A percentile compares a stretch with the other conserved stretches of the same genome.
phyloP scores from a whole-genome alignment of 306 rosid genomes.

The Erythrophleum fordii region DNA sequence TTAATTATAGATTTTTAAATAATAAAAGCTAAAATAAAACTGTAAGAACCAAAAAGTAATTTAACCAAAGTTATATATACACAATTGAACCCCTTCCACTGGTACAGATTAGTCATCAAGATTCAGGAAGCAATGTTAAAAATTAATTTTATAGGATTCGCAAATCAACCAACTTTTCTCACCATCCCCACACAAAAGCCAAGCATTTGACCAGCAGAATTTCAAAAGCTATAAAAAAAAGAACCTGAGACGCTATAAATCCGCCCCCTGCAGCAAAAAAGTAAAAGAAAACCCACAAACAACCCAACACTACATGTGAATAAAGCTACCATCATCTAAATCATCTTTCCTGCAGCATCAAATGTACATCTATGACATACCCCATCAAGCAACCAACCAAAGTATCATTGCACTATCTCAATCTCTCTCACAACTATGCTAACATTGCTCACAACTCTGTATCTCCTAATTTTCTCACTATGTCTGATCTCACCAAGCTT shows the following conservation, averaged over 20 bases:
- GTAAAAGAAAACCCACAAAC: slow-evolving; percentile 52
- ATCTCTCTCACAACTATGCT: slow-evolving; percentile 52
- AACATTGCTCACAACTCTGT: slow-evolving; percentile 41
- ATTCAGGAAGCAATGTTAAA: background rate
- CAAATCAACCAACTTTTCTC: slow-evolving; percentile 38
- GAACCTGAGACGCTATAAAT: slow-evolving; percentile 18
- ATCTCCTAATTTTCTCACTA: slow-evolving; percentile 41
- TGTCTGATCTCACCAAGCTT: slow-evolving; percentile 25
- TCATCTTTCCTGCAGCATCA: slow-evolving; percentile 29
- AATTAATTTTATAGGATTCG: background rate
- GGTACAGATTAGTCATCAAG: too few species aligned
- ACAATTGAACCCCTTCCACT: too few species aligned
- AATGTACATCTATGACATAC: slow-evolving; percentile 13
- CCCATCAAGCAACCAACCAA: slow-evolving; percentile 44
- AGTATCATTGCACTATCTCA: slow-evolving; percentile 36
- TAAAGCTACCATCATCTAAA: slow-evolving; percentile 50
- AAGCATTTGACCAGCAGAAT: slow-evolving; percentile 36
- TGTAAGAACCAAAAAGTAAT: too few species aligned
- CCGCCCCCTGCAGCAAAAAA: slow-evolving; percentile 33
- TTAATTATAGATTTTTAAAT: too few species aligned
- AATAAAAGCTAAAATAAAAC: too few species aligned
- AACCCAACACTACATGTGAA: slow-evolving; percentile 57
- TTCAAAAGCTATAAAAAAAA: slow-evolving; percentile 43
- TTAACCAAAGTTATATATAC: too few species aligned
- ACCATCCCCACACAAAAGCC: slow-evolving; percentile 45